Percentiles rank a stretch among this genome's conserved stretches.
These are phyloP conservation scores for Dactylellina leptospora DNA, from an alignment of 2,329 filamentous ascomycete species.

Conservation along the genomic window DNA sequence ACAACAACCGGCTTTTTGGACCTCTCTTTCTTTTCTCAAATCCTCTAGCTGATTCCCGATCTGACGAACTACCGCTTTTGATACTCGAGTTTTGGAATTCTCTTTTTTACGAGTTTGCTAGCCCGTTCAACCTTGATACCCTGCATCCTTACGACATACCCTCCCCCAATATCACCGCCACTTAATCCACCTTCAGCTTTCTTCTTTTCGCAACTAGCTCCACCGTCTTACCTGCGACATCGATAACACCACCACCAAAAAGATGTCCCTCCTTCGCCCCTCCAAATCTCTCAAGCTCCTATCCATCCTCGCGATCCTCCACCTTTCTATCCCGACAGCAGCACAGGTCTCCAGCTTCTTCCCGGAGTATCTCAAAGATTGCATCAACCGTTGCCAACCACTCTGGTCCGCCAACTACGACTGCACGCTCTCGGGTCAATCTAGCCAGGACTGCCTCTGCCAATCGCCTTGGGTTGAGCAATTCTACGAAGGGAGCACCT, in stretches of 20 bases:
- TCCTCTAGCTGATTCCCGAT: slow-evolving; percentile 11
- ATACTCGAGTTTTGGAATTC: slow-evolving; percentile 11
- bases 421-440: slow-evolving; percentile 28
- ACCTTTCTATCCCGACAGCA: slow-evolving; percentile 8
- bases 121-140: not conserved
- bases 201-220: not conserved
- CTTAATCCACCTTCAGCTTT: not conserved
- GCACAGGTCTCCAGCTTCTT: slow-evolving; percentile 37
- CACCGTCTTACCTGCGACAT: not conserved
- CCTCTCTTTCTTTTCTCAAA: slow-evolving; percentile 23
- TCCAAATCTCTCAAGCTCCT: slow-evolving; percentile 40
- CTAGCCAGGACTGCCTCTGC: slow-evolving; percentile 40
- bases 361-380: slow-evolving; percentile 32
- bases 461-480: slow-evolving; percentile 36
- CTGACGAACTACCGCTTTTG: slow-evolving; percentile 23
- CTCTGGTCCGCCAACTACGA: slow-evolving; percentile 42
- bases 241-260: not conserved
- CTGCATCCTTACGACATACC: not conserved
- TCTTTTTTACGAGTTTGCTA: slow-evolving; percentile 6
- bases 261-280: slow-evolving; percentile 39
- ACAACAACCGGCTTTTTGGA: slow-evolving; percentile 29
- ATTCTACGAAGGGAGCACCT: slow-evolving; percentile 47
- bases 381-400: slow-evolving; percentile 38
- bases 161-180: not conserved
- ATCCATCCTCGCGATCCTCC: slow-evolving; percentile 5